Base-by-base conservation (phyloP, 2,329 filamentous ascomycete species). In the Teratosphaeria viscida region DNA sequence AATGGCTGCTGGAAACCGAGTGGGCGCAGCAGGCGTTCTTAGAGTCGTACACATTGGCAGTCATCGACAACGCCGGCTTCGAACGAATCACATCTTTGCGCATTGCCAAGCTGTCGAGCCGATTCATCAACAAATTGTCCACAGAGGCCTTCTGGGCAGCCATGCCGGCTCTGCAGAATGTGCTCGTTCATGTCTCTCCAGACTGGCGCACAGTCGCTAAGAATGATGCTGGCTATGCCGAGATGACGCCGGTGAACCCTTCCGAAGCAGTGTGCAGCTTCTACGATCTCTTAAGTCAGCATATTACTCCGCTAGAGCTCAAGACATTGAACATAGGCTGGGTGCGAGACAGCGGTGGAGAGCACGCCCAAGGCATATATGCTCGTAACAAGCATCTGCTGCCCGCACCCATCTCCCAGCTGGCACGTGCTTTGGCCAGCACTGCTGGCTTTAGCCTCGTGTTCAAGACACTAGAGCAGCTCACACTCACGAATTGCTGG, bases 401-500 rank as follows among this genome's bases (percentile, higher is more conserved):
- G 19, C 84, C 85, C 0, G 84, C 83, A 8, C 86, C 85, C 1
- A 72, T 85, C 61, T 66, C 78, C 7, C 57, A 58, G 39, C 62
- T 64, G 11, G 66, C 66, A n/a, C 60, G 68, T 26, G 59, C 59
- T 52, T 65, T 57, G 29, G 54, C 63, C 2, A 59, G 57, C 53
- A 62, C 55, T 39, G 39, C 23, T 19, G 53, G 59, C 19, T 58
- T 55, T 26, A 56, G 59, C 11, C 58, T 68, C n/a, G 69, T 71
- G 1, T 77, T 90, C 53, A 82, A 81, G 2, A 71, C 82, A 65
- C 70, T 89, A 27, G 76, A 82, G 61, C 75, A 83, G 56, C 71
- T 90, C 2, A 85, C 81, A 0, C 74, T 89, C 8, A 82, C 82
- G 64, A 89, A 89, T 65, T 88, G 86, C 72, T 89, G 86, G 85